phyloP scores from a whole-genome alignment of 164 flowering plant genomes.

The Magnolia sinica region DNA sequence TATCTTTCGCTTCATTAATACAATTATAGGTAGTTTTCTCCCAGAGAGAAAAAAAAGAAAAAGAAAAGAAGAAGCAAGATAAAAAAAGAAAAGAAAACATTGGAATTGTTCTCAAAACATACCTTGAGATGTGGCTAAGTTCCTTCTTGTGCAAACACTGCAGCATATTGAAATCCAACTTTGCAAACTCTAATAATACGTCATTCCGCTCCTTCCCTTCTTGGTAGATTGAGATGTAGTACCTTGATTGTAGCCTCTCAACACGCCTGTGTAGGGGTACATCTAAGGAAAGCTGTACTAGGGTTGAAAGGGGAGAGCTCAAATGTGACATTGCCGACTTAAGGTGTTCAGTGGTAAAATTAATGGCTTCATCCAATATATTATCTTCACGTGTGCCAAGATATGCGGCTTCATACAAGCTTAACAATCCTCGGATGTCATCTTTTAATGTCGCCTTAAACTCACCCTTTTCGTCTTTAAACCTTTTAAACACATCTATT shows the following conservation, averaged over 20 bases:
- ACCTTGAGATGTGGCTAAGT: constrained; percentile 12
- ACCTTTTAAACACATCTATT: constrained; percentile 30
- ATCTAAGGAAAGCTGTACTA: constrained; percentile 16
- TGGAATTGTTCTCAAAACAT: background rate
- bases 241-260: constrained; percentile 15
- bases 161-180: constrained; percentile 13
- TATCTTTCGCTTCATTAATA: background rate
- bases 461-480: constrained; percentile 27
- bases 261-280: constrained; percentile 10
- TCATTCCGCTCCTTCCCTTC: background rate
- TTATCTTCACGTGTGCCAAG: constrained; percentile 19
- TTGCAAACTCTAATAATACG: constrained; percentile 7
- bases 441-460: constrained; percentile 12
- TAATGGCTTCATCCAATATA: constrained; percentile 24
- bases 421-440: constrained; percentile 23
- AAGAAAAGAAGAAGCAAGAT: background rate
- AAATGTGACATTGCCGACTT: constrained; percentile 1
- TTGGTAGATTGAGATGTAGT: constrained; percentile 15
- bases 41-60: background rate
- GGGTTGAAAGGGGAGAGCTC: constrained; percentile 5
- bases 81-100: background rate
- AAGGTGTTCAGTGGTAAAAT: constrained; percentile 13
- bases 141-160: constrained; percentile 24
- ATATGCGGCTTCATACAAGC: constrained; percentile 24
- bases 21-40: background rate